Percentiles rank a stretch among this genome's conserved stretches.
These are phyloP conservation scores for Aurifilum marmelostoma DNA, from an alignment of 2,329 filamentous ascomycete species.

Conservation along the genomic window DNA sequence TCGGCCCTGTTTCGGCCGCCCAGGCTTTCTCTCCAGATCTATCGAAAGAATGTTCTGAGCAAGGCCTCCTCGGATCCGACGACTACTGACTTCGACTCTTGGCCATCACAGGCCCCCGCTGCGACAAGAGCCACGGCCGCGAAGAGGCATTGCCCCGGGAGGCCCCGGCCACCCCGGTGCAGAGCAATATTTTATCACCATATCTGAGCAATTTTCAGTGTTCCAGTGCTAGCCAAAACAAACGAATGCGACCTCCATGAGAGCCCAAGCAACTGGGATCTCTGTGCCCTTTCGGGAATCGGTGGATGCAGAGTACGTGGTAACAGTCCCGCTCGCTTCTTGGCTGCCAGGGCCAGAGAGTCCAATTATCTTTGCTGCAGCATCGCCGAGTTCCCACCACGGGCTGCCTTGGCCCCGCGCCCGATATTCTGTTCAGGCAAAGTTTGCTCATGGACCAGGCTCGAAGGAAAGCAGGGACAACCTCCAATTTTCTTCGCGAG, in stretches of 20 bases:
- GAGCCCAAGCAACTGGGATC: background rate
- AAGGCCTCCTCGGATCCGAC: slow-evolving; percentile 18
- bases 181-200: background rate
- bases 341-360: background rate
- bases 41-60: background rate
- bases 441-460: background rate
- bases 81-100: background rate
- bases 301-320: background rate
- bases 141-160: background rate
- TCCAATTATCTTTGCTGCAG: background rate
- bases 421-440: background rate
- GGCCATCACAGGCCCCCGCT: background rate
- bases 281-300: background rate
- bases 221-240: background rate
- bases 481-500: background rate
- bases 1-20: slow-evolving; percentile 22
- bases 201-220: background rate
- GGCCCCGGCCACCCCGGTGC: background rate
- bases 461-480: background rate
- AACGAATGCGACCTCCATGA: background rate
- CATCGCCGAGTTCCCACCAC: background rate
- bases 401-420: background rate
- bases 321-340: background rate
- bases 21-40: background rate
- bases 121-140: background rate